Evolutionary conservation across 2,329 filamentous ascomycete species (phyloP).

Genomic region (Aaosphaeria pasadenensis): DNA sequence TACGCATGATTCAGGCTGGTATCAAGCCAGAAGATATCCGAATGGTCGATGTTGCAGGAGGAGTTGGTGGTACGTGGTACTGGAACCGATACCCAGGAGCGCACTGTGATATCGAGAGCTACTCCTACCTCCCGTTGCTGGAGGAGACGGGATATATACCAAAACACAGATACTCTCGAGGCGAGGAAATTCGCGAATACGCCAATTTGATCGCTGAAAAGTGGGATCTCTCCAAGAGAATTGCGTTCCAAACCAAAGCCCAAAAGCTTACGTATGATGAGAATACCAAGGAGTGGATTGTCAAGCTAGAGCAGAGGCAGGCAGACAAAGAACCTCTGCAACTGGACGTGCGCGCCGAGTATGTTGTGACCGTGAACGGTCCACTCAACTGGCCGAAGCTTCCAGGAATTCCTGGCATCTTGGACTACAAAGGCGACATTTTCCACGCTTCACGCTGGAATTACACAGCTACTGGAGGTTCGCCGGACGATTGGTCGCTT

Average conservation of each 20-base stretch:
- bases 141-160: conserved; percentile 60
- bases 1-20: conserved; percentile 38
- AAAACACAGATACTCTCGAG: conserved; percentile 44
- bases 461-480: conserved; percentile 42
- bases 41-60: conserved; percentile 44
- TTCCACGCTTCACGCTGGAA: conserved; percentile 48
- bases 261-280: conserved; percentile 17
- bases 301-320: conserved; percentile 7
- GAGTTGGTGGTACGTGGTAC: conserved; percentile 49
- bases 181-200: conserved; percentile 47
- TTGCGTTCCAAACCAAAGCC: conserved; percentile 21
- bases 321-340: conserved; percentile 4
- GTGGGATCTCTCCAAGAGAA: conserved; percentile 41
- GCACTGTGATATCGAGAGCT: conserved; percentile 58
- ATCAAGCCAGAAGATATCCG: conserved; percentile 33
- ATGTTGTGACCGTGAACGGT: conserved; percentile 9
- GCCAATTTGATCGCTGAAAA: conserved; percentile 25
- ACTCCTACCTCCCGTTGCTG: conserved; percentile 59
- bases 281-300: conserved; percentile 10
- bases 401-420: conserved; percentile 36
- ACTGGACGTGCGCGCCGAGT: conserved; percentile 7
- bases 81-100: conserved; percentile 50
- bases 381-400: conserved; percentile 43
- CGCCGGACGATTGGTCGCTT: conserved; percentile 20
- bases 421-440: conserved; percentile 37